Conservation (phyloP, 2,329 filamentous ascomycete genomes). For the Pseudogymnoascus sp. region DNA sequence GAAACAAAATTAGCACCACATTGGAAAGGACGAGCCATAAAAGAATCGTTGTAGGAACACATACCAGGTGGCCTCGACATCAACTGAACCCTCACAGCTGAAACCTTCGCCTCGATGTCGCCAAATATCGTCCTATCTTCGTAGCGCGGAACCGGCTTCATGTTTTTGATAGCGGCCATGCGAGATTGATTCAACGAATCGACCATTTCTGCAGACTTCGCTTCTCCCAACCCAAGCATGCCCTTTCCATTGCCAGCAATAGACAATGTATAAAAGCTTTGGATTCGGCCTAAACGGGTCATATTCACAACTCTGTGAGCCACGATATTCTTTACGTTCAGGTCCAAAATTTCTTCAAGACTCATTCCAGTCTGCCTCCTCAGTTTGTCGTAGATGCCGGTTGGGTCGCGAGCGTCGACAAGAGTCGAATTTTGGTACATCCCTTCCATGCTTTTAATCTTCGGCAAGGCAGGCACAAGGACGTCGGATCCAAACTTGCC, state of each 20-base stretch:
- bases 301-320: constrained; percentile 74
- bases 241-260: constrained; percentile 85
- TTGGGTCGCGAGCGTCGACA: constrained; percentile 25
- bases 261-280: constrained; percentile 63
- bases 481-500: background rate
- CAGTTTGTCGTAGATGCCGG: constrained; percentile 24
- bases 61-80: constrained; percentile 79
- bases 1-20: background rate
- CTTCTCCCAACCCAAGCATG: constrained; percentile 78
- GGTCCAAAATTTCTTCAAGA: constrained; percentile 40
- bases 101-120: constrained; percentile 72
- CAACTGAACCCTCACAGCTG: constrained; percentile 77
- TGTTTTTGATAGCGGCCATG: constrained; percentile 78
- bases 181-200: constrained; percentile 65
- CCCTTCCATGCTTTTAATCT: constrained; percentile 12
- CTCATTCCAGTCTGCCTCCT: constrained; percentile 46
- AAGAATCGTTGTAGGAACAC: constrained; percentile 24
- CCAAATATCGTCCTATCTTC: constrained; percentile 90
- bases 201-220: constrained; percentile 68
- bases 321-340: constrained; percentile 67
- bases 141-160: constrained; percentile 86
- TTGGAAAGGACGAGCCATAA: background rate
- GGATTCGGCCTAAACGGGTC: constrained; percentile 91
- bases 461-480: constrained; percentile 9
- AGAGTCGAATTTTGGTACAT: constrained; percentile 13